Percentiles rank a stretch among this genome's conserved stretches.
These are phyloP conservation scores for Trichoderma cornu-damae DNA, from an alignment of 2,329 filamentous ascomycete species.

Conservation along the genomic window DNA sequence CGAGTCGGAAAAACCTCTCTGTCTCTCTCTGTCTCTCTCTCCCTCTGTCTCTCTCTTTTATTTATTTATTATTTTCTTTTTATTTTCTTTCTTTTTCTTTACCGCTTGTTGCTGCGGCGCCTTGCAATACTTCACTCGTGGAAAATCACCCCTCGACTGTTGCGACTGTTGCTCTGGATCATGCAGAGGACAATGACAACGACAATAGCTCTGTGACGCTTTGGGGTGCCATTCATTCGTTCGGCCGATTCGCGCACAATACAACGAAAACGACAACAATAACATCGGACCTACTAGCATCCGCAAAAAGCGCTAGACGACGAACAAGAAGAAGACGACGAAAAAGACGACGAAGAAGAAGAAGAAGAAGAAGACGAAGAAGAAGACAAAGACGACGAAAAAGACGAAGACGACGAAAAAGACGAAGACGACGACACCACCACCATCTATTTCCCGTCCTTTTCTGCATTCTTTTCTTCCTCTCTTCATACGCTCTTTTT, in stretches of 20 bases:
- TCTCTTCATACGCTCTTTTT: background rate
- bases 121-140: background rate
- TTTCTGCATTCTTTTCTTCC: background rate
- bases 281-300: too few relatives aligned
- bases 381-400: background rate
- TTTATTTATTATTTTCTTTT: background rate
- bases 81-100: background rate
- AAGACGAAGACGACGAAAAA: background rate
- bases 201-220: conserved; percentile 1
- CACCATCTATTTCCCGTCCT: too few relatives aligned
- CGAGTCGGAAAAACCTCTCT: background rate
- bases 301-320: too few relatives aligned
- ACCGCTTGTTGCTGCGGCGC: too few relatives aligned
- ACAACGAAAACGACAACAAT: background rate
- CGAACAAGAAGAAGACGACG: too few relatives aligned
- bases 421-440: too few relatives aligned
- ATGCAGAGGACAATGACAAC: conserved; percentile 7
- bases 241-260: conserved; percentile 4
- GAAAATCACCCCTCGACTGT: background rate
- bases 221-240: conserved; percentile 10
- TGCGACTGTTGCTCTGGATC: background rate
- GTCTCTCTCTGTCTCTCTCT: background rate
- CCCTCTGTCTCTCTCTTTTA: background rate
- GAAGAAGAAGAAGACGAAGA: too few relatives aligned
- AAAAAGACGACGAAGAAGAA: background rate